A percentile compares a stretch with the other conserved stretches of the same genome.
phyloP scores from a whole-genome alignment of 2,329 filamentous ascomycete genomes.

The Nemania sp. region DNA sequence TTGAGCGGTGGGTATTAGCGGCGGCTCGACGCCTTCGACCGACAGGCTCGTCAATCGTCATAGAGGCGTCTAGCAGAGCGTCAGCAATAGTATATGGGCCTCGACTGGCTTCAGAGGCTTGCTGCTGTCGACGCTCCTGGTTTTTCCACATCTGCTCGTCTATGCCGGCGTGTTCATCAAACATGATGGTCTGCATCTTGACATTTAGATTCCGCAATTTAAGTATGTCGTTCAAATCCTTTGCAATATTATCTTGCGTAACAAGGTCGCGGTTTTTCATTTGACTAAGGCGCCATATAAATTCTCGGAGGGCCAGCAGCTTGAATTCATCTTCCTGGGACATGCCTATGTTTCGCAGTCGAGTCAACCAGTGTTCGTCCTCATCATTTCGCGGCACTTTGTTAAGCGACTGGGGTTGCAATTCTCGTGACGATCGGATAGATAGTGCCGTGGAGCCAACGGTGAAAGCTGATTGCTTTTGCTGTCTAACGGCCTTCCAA shows the following conservation, averaged over 20 bases:
- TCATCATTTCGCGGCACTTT: slow-evolving; percentile 84
- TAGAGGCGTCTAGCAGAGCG: slow-evolving; percentile 90
- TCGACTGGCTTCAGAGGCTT: slow-evolving; percentile 52
- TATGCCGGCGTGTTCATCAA: slow-evolving; percentile 78
- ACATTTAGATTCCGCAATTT: slow-evolving; percentile 80
- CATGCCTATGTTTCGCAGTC: slow-evolving; percentile 87
- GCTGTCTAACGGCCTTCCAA: slow-evolving; percentile 81
- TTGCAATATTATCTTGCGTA: slow-evolving; percentile 56
- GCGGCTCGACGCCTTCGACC: slow-evolving; percentile 65
- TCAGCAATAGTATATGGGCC: slow-evolving; percentile 85
- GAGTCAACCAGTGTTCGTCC: slow-evolving; percentile 92
- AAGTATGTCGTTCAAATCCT: slow-evolving; percentile 76
- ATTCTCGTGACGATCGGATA: slow-evolving; percentile 67
- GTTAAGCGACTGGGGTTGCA: slow-evolving; percentile 68
- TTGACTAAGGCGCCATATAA: slow-evolving; percentile 87
- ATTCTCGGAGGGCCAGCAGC: slow-evolving; percentile 85
- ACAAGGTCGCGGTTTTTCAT: slow-evolving; percentile 70
- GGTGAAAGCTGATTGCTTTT: slow-evolving; percentile 73
- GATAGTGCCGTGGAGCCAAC: slow-evolving; percentile 69
- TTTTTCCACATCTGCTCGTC: slow-evolving; percentile 53
- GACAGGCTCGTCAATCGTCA: slow-evolving; percentile 80
- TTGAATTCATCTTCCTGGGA: slow-evolving; percentile 88
- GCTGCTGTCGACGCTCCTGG: slow-evolving; percentile 42
- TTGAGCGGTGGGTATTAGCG: slow-evolving; percentile 63
- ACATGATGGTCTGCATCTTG: slow-evolving; percentile 89